phyloP scores from a whole-genome alignment of 768 basidiomycete genomes.

The Kwoniella heveanensis region DNA sequence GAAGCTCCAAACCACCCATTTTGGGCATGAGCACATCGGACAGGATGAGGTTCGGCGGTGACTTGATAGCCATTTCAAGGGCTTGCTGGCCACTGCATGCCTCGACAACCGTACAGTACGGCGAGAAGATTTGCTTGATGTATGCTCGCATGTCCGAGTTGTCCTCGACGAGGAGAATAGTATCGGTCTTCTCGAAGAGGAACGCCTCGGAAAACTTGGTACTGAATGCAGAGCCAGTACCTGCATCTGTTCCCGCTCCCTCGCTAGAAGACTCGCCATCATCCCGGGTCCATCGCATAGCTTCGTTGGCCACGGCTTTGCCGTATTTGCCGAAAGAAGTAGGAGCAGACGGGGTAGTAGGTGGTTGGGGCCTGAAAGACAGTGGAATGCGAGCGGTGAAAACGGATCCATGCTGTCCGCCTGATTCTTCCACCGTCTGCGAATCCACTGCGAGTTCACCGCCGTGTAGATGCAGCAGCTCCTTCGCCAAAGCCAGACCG shows the following conservation, averaged over 20 bases:
- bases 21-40: slow-evolving; percentile 57
- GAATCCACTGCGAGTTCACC: slow-evolving; percentile 53
- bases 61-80: slow-evolving; percentile 41
- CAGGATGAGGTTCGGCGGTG: slow-evolving; percentile 54
- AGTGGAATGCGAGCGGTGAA: slow-evolving; percentile 49
- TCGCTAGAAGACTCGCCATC: slow-evolving; percentile 31
- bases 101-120: slow-evolving; percentile 55
- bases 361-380: not conserved
- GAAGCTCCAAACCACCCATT: slow-evolving; percentile 44
- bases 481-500: slow-evolving; percentile 53
- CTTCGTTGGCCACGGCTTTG: slow-evolving; percentile 53
- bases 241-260: slow-evolving; percentile 16
- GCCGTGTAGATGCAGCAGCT: slow-evolving; percentile 57
- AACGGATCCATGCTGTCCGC: slow-evolving; percentile 39
- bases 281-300: slow-evolving; percentile 46
- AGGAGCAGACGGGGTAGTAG: not conserved
- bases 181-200: slow-evolving; percentile 53
- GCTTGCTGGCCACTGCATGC: slow-evolving; percentile 54
- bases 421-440: slow-evolving; percentile 40
- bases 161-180: slow-evolving; percentile 55
- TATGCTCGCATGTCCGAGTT: slow-evolving; percentile 55
- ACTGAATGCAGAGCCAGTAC: slow-evolving; percentile 13
- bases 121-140: slow-evolving; percentile 53
- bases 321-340: slow-evolving; percentile 46
- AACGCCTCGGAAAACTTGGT: slow-evolving; percentile 38